Percentiles rank a stretch among this genome's conserved stretches.
phyloP scores from a whole-genome alignment of 441 rosid species.

The Adansonia madagascariensis region DNA sequence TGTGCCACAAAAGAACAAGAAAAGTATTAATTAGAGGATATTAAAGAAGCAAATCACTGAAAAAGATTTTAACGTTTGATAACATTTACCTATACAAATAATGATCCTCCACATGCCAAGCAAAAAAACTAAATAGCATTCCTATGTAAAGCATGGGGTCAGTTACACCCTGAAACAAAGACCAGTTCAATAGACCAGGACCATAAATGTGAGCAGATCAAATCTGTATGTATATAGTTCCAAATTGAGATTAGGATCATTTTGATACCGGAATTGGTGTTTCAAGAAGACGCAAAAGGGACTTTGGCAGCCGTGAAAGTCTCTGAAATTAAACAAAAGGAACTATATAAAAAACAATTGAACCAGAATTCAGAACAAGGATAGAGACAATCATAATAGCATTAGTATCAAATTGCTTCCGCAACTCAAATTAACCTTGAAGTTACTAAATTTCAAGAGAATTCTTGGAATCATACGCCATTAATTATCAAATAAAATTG shows the following conservation, averaged over 20 bases:
- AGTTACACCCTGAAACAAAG: slow-evolving; percentile 88
- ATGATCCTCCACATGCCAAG: slow-evolving; percentile 99
- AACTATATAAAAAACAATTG: slow-evolving; percentile 22
- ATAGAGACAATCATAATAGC: slow-evolving; percentile 2
- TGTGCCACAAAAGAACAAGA: slow-evolving; percentile 40
- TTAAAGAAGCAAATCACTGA: neutral
- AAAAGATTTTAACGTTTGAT: neutral
- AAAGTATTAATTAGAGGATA: neutral
- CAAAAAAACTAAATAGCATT: slow-evolving; percentile 99
- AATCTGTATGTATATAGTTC: neutral
- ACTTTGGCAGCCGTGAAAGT: slow-evolving; percentile 81
- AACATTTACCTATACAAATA: slow-evolving; percentile 84
- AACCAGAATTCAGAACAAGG: slow-evolving; percentile 8
- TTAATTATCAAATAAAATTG: neutral
- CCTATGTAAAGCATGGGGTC: slow-evolving; percentile 99
- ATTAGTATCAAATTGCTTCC: slow-evolving; percentile 11
- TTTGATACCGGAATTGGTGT: slow-evolving; percentile 80
- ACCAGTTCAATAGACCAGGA: slow-evolving; percentile 24
- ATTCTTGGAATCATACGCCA: neutral
- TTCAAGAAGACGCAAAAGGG: slow-evolving; percentile 85
- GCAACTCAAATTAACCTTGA: neutral
- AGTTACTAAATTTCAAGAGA: neutral
- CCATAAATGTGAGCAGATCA: neutral
- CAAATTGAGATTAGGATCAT: slow-evolving; percentile 10
- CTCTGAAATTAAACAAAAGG: slow-evolving; percentile 47